Conservation (phyloP, 2,329 filamentous ascomycete species). For the Penicillium sp. region DNA sequence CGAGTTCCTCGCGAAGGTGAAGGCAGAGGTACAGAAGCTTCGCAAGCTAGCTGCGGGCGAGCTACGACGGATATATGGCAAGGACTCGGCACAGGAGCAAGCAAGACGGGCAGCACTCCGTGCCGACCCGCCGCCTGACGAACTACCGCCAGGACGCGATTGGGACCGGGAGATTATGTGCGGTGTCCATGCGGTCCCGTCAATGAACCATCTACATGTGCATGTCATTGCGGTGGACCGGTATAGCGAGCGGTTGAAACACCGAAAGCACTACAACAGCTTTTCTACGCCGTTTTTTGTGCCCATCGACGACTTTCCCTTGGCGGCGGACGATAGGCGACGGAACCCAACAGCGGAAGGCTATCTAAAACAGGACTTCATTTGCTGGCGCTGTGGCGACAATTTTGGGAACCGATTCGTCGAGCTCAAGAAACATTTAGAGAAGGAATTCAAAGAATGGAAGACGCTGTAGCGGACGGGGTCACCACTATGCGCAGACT, state of each 20-base stretch:
- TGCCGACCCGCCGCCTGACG: slow-evolving; percentile 49
- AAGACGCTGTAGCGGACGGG: slow-evolving; percentile 56
- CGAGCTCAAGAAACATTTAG: slow-evolving; percentile 73
- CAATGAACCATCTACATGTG: slow-evolving; percentile 89
- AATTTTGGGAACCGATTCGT: slow-evolving; percentile 75
- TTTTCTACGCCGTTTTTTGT: slow-evolving; percentile 87
- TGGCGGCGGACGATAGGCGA: slow-evolving; percentile 66
- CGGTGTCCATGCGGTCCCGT: slow-evolving; percentile 84
- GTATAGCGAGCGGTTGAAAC: slow-evolving; percentile 69
- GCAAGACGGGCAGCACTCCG: slow-evolving; percentile 67
- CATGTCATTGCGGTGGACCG: slow-evolving; percentile 84
- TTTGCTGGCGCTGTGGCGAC: slow-evolving; percentile 81
- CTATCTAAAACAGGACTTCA: slow-evolving; percentile 67
- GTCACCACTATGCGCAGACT: background rate
- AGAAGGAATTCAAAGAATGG: slow-evolving; percentile 75
- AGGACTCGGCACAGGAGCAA: slow-evolving; percentile 63
- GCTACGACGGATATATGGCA: slow-evolving; percentile 69
- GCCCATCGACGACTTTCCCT: slow-evolving; percentile 74
- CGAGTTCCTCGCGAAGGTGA: slow-evolving; percentile 67
- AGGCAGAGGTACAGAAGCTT: slow-evolving; percentile 62
- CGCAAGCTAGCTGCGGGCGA: slow-evolving; percentile 70
- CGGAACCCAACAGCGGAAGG: slow-evolving; percentile 57
- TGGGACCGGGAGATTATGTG: slow-evolving; percentile 74
- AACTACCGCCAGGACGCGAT: slow-evolving; percentile 72
- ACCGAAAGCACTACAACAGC: slow-evolving; percentile 88